These are phyloP conservation scores for Eimeria sp. DNA, from an alignment of 169 alveolate species.

Conservation along the genomic window DNA sequence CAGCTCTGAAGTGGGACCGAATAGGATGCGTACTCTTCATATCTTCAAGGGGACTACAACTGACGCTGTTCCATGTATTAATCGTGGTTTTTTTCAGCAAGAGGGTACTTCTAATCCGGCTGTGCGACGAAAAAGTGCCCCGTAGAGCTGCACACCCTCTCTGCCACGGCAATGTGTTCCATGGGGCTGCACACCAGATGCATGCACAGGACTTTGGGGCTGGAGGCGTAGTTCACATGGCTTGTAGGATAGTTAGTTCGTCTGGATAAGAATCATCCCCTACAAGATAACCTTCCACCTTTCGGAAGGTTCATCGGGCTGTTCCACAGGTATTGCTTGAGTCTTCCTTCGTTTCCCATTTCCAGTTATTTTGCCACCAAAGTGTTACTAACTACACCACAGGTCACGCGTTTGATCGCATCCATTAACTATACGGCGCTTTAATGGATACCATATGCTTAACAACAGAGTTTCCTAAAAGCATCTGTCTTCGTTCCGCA, in stretches of 20 bases:
- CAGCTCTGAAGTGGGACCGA: not conserved
- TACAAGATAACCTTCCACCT: not conserved
- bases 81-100: not conserved
- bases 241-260: not conserved
- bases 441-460: too few relatives aligned
- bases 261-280: not conserved
- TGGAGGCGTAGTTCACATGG: not conserved
- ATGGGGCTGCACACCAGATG: slow-evolving; percentile 71
- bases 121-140: not conserved
- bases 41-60: not conserved
- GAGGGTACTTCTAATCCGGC: not conserved
- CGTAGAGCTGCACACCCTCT: too few relatives aligned
- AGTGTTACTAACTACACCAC: too few relatives aligned
- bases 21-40: not conserved
- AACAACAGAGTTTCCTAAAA: too few relatives aligned
- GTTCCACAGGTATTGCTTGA: not conserved
- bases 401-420: too few relatives aligned
- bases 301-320: not conserved
- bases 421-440: too few relatives aligned
- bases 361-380: not conserved
- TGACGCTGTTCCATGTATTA: too few relatives aligned
- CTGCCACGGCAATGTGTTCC: not conserved
- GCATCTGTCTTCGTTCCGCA: too few relatives aligned
- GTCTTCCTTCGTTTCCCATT: not conserved
- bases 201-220: slow-evolving; percentile 36